Evolutionary conservation across 2,329 filamentous ascomycete genomes (phyloP).

Genomic region (Aurifilum marmelostoma): DNA sequence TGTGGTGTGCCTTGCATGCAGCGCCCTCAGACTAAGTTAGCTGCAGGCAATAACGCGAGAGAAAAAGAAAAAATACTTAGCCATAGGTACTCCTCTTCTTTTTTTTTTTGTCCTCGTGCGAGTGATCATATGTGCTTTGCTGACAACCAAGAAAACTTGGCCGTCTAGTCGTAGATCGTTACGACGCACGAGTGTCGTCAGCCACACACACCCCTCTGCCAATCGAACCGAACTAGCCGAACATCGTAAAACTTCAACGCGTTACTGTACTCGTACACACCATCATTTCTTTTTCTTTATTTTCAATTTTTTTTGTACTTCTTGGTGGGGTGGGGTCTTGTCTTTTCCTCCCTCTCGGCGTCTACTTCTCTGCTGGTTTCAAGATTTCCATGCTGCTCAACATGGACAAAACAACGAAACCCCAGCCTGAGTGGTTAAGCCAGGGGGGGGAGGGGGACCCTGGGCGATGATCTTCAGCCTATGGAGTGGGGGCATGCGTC

Average conservation of each 20-base stretch:
- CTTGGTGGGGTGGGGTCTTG: neutral
- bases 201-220: conserved; percentile 8
- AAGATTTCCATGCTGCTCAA: conserved; percentile 11
- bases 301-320: conserved; percentile 1
- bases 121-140: too few species aligned
- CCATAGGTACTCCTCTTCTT: conserved; percentile 10
- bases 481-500: conserved; percentile 28
- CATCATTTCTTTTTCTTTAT: conserved; percentile 9
- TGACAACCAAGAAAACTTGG: conserved; percentile 13
- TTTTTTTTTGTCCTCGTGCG: neutral
- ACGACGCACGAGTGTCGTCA: conserved; percentile 12
- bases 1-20: conserved; percentile 29
- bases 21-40: neutral
- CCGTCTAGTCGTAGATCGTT: conserved; percentile 16
- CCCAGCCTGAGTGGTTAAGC: conserved; percentile 6
- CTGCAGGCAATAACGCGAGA: conserved; percentile 2
- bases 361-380: conserved; percentile 8
- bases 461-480: conserved; percentile 21
- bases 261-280: conserved; percentile 15
- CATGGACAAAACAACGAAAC: conserved; percentile 6
- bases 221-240: conserved; percentile 20
- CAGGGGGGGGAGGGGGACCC: conserved; percentile 11
- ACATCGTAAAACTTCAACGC: conserved; percentile 2
- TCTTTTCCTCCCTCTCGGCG: neutral
- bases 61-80: conserved; percentile 12